These are phyloP conservation scores for Bombardia bombarda DNA, from an alignment of 495 filamentous ascomycete species.

Conservation along the genomic window DNA sequence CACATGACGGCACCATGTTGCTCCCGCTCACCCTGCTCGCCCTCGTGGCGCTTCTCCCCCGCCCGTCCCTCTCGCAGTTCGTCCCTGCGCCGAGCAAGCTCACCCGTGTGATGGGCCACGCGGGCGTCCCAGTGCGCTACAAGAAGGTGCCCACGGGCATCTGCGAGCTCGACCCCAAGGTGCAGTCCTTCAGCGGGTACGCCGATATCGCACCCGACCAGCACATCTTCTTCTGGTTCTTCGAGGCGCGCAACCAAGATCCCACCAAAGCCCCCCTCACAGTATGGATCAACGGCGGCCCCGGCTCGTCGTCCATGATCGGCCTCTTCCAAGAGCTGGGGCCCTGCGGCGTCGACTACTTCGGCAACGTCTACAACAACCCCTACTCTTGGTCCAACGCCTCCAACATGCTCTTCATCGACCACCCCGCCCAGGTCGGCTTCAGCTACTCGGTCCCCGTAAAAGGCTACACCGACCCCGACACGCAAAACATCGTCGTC, in stretches of 20 bases:
- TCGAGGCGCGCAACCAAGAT: conserved; percentile 52
- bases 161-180: neutral
- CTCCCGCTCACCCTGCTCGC: too few species aligned
- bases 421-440: conserved; percentile 40
- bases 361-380: conserved; percentile 7
- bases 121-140: neutral
- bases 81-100: neutral
- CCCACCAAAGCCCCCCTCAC: conserved; percentile 48
- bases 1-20: too few species aligned
- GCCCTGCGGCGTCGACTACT: conserved; percentile 48
- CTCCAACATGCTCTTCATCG: conserved; percentile 14
- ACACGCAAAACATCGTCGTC: neutral
- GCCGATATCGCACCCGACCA: neutral
- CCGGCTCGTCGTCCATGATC: conserved; percentile 50
- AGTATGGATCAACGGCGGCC: conserved; percentile 55
- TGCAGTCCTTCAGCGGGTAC: neutral
- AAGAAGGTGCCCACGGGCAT: neutral
- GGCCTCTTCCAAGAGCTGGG: conserved; percentile 58
- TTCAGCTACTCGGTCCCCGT: conserved; percentile 38
- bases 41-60: too few species aligned
- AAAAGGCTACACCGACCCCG: conserved; percentile 26
- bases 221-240: conserved; percentile 40
- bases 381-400: conserved; percentile 13
- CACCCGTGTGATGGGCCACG: neutral
- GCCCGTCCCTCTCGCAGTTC: too few species aligned